These are phyloP conservation scores for Suhomyces prunicola DNA, from an alignment of 805 yeast genomes.

Conservation along the genomic window DNA sequence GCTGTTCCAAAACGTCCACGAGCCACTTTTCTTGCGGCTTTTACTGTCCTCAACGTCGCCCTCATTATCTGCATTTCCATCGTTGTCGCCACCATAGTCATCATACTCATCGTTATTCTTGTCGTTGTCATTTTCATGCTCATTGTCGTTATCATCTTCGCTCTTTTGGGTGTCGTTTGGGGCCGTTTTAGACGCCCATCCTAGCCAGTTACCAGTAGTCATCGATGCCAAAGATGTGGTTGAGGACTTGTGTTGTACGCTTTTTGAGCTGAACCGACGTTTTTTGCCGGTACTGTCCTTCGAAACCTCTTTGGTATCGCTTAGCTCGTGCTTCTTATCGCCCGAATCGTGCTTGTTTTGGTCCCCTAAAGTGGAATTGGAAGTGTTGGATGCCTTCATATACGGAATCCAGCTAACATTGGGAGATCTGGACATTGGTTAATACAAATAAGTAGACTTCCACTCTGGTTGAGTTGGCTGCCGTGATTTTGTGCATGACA, in stretches of 20 bases:
- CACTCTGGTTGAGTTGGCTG: not conserved
- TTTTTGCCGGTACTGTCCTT: not conserved
- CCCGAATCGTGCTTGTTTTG: not conserved
- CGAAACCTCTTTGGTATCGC: not conserved
- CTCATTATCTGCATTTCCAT: conserved; percentile 16
- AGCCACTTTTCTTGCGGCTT: conserved; percentile 21
- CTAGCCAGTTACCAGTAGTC: conserved; percentile 27
- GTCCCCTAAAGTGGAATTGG: not conserved
- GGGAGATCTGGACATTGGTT: conserved; percentile 1
- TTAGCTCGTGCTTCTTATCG: not conserved
- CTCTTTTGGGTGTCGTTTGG: conserved; percentile 8
- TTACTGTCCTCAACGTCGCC: conserved; percentile 27
- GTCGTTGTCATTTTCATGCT: conserved; percentile 13
- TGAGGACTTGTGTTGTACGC: conserved; percentile 17
- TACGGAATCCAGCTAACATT: not conserved
- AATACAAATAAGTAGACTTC: not conserved
- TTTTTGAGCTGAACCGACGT: not conserved
- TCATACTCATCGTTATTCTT: conserved; percentile 21
- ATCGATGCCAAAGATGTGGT: conserved; percentile 22
- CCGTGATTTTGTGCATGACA: not conserved
- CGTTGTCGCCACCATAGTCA: conserved; percentile 21
- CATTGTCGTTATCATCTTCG: conserved; percentile 14
- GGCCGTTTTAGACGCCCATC: conserved; percentile 24
- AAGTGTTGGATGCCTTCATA: not conserved
- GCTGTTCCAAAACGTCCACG: conserved; percentile 39